These are phyloP conservation scores for Phyllosticta capitalensis DNA, from an alignment of 2,329 filamentous ascomycete genomes.

Conservation along the genomic window DNA sequence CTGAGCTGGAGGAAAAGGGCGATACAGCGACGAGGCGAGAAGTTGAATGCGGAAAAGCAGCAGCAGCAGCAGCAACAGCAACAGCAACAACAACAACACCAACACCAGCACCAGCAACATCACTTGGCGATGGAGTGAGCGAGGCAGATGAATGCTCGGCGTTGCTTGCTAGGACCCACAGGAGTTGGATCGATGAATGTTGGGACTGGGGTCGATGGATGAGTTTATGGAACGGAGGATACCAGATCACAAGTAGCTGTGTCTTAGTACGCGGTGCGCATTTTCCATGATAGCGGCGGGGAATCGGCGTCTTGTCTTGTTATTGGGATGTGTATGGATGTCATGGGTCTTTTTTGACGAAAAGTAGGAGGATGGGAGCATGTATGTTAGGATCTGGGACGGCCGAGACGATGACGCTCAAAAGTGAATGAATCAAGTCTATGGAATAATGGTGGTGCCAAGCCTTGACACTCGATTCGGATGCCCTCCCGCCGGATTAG, in stretches of 20 bases:
- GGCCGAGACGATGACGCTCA: not conserved
- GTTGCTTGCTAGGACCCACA: not conserved
- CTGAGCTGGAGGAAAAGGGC: slow-evolving; percentile 9
- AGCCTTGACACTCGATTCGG: not conserved
- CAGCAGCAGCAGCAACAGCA: not conserved
- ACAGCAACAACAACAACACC: not conserved
- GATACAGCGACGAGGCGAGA: not conserved
- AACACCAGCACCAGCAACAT: not conserved
- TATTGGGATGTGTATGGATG: not conserved
- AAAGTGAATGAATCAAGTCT: not conserved
- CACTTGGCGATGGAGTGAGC: slow-evolving; percentile 5
- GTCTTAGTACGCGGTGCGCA: not conserved
- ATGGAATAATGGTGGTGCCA: not conserved
- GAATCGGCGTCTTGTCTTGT: not conserved
- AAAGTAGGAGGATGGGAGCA: not conserved
- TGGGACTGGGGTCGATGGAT: not conserved
- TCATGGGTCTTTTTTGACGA: slow-evolving; percentile 1
- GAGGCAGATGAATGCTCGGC: not conserved
- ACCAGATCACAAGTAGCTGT: not conserved
- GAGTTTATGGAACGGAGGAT: not conserved
- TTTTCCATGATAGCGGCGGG: not conserved
- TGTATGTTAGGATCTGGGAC: not conserved
- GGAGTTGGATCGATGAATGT: not conserved
- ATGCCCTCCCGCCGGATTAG: not conserved
- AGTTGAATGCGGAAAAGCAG: slow-evolving; percentile 1